Evolutionary conservation across 1,139 yeast species (phyloP).

Genomic region (Pichia sp.): DNA sequence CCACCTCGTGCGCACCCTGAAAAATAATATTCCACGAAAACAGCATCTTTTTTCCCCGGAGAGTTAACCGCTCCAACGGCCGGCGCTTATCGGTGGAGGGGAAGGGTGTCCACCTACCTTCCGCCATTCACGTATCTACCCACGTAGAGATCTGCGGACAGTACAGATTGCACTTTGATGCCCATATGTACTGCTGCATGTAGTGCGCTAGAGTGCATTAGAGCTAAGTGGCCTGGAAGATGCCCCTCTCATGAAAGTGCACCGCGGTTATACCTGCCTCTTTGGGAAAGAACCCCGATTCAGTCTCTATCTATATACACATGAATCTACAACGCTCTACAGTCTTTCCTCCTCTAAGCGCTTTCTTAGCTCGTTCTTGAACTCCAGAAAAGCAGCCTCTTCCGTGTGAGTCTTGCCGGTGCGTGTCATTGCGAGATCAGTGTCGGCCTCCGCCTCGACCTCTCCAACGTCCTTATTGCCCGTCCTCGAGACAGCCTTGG

Average conservation of each 20-base stretch:
- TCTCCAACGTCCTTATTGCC: neutral
- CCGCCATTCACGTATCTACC: no score
- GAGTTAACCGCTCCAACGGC: neutral
- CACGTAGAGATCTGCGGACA: no score
- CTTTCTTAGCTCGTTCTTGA: conserved; percentile 21
- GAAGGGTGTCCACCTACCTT: no score
- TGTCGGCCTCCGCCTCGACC: neutral
- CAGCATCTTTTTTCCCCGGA: neutral
- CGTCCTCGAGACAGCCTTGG: neutral
- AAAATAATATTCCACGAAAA: neutral
- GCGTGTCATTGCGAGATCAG: no score
- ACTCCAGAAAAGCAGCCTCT: conserved; percentile 16
- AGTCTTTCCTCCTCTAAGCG: conserved; percentile 10
- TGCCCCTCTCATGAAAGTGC: neutral
- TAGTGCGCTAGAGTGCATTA: no score
- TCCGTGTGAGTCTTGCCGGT: conserved; percentile 8
- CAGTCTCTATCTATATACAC: neutral
- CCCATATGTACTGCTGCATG: no score
- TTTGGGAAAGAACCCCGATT: neutral
- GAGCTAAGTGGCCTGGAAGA: no score
- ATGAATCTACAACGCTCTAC: neutral
- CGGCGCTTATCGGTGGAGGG: neutral
- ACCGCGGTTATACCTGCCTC: neutral
- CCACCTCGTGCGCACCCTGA: neutral
- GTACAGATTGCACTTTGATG: no score